Percentiles rank a stretch among this genome's conserved stretches.
phyloP scores from a whole-genome alignment of 2,329 filamentous ascomycete species.

The Colletotrichum lini region DNA sequence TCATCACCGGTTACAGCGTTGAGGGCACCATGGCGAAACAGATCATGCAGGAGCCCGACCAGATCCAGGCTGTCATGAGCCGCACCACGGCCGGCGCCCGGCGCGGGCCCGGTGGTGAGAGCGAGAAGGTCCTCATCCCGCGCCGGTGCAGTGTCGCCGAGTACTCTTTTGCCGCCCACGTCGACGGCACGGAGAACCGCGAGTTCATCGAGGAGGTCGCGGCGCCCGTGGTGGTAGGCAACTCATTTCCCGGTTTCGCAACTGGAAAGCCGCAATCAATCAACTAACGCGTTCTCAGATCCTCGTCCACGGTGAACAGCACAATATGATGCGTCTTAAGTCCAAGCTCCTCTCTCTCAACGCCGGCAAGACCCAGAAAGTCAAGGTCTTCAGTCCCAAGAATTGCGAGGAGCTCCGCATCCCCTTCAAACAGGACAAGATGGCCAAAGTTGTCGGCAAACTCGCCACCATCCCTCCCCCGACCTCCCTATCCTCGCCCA shows the following conservation, averaged over 20 bases:
- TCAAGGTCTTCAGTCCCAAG: conserved; percentile 92
- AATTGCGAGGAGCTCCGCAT: conserved; percentile 97
- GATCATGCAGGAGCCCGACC: conserved; percentile 93
- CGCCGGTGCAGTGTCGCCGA: conserved; percentile 94
- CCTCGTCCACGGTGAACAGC: conserved; percentile 95
- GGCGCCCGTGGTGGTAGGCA: conserved; percentile 90
- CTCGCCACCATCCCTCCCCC: conserved; percentile 86
- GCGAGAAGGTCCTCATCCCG: conserved; percentile 93
- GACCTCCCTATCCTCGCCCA: conserved; percentile 51
- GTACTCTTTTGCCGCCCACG: conserved; percentile 95
- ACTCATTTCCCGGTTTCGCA: not conserved
- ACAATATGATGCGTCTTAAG: conserved; percentile 98
- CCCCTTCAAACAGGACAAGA: conserved; percentile 95
- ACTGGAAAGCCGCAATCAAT: not conserved
- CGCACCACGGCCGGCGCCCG: conserved; percentile 75
- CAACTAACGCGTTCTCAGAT: conserved; percentile 70
- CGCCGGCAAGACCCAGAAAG: conserved; percentile 82
- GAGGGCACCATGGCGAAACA: conserved; percentile 99
- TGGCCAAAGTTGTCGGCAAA: conserved; percentile 95
- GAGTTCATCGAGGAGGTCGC: conserved; percentile 97
- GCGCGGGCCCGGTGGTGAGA: conserved; percentile 75
- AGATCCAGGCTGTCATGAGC: conserved; percentile 95
- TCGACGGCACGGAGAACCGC: conserved; percentile 94
- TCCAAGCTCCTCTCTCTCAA: conserved; percentile 96
- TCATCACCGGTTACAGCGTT: conserved; percentile 98